Percentiles rank a stretch among this genome's conserved stretches.
Conservation (phyloP, 2,329 filamentous ascomycete species). For the Fusarium sterilihyphosum region DNA sequence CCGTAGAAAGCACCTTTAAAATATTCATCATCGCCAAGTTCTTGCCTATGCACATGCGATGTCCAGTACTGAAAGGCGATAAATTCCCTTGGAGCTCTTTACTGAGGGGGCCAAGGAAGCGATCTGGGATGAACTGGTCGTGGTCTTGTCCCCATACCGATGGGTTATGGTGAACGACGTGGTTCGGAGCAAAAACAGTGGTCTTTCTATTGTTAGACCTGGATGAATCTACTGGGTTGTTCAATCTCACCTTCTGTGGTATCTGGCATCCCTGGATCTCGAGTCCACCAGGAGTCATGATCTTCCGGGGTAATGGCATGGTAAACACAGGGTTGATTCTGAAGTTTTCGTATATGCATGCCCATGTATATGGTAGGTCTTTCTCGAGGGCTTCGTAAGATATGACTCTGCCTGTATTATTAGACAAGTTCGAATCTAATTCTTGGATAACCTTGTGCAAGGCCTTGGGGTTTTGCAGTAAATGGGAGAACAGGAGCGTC, state of each 20-base stretch:
- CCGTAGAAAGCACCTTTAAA: background rate
- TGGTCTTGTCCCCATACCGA: background rate
- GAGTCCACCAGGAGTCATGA: background rate
- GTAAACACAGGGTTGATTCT: background rate
- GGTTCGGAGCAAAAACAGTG: background rate
- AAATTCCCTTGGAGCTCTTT: background rate
- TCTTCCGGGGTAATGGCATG: background rate
- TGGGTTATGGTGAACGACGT: background rate
- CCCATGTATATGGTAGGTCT: background rate
- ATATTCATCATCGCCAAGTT: background rate
- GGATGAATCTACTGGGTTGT: accelerated
- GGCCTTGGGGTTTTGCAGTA: background rate
- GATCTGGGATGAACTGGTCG: background rate
- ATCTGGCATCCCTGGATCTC: background rate
- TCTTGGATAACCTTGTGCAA: background rate
- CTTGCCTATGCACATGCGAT: background rate
- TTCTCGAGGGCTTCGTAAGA: background rate
- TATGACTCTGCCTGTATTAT: accelerated
- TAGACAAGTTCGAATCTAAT: background rate
- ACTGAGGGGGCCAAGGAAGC: background rate
- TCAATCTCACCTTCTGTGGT: background rate
- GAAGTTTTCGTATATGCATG: background rate
- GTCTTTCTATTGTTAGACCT: background rate
- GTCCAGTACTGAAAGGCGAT: background rate
- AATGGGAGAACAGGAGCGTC: background rate